Conservation (phyloP, 169 alveolate species). For the Besnoitia besnoiti region DNA sequence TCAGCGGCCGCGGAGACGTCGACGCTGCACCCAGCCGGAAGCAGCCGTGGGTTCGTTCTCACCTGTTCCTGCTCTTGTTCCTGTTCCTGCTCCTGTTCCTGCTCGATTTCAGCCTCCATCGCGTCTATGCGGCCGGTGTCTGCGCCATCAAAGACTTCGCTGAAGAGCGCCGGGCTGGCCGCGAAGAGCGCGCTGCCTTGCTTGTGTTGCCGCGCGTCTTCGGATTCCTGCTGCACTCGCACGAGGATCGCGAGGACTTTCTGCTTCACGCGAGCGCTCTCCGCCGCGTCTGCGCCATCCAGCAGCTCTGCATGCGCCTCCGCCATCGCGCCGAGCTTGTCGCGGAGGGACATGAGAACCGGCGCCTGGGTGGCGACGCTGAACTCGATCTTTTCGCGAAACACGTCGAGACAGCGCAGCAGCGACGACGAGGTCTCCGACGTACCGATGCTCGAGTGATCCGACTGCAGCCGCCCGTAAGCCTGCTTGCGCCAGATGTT, state of each 20-base stretch:
- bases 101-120: slow-evolving; percentile 71
- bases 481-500: slow-evolving; percentile 69
- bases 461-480: slow-evolving; percentile 42
- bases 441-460: slow-evolving; percentile 43
- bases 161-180: background rate
- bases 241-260: background rate
- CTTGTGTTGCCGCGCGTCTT: background rate
- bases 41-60: too few relatives aligned
- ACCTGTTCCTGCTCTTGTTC: slow-evolving; percentile 50
- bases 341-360: background rate
- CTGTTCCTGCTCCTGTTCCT: slow-evolving; percentile 67
- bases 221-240: background rate
- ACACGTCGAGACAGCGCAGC: slow-evolving; percentile 45
- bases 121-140: slow-evolving; percentile 43
- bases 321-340: slow-evolving; percentile 31
- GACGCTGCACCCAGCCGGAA: too few relatives aligned
- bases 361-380: slow-evolving; percentile 42
- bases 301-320: slow-evolving; percentile 62
- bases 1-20: too few relatives aligned
- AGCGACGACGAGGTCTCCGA: slow-evolving; percentile 31
- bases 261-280: background rate
- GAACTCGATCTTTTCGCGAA: slow-evolving; percentile 48
- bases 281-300: slow-evolving; percentile 23
- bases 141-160: background rate
- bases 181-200: background rate